Evolutionary conservation across 2,329 filamentous ascomycete species (phyloP), one percentile per base, ranked within the genome.

Genomic region (Calonectria hawksworthii): DNA sequence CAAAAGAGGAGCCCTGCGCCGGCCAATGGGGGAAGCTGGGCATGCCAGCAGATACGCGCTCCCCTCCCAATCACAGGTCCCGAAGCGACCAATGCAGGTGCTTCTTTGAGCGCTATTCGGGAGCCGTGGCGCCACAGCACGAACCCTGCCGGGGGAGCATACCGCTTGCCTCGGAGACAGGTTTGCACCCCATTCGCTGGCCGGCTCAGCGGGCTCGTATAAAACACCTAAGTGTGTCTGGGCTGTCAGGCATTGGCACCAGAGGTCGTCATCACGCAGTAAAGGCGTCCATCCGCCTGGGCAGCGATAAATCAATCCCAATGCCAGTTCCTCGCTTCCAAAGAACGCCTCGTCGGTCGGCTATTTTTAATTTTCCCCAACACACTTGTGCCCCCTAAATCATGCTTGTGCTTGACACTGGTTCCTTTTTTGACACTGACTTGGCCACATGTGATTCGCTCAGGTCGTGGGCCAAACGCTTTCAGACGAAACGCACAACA

Each of bases 21-120:
- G 21, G 18, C 36, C 66, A 34, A 65, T 54, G 26, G 26, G 14
- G 61, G 11, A 16, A 18, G 38, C 61, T 21, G 59, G 14, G 34
- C 59, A n/a, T 56, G 36, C 50, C 59, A 56, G 68, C 59, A 47
- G 59, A 56, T 47, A 71, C 54, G 28, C 50, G 26, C 68, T 51
- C 26, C 36, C 34, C 21, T 34, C 59, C 34, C 18, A 50, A 65
- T 50, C 61, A 44, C 38, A 16, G 30, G 56, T 34, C 38, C 23
- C 3, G 61, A 65, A 34, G 56, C 32, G 44, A 14, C 36, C 59
- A 56, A 21, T 34, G 47, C 34, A 52, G 32, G 36, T 23, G 50
- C 52, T 28, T 41, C 36, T 59, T 59, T 32, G 23, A 36, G 26
- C 34, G 23, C 34, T 41, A 16, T 41, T 26, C 23, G 30, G 36